These are phyloP conservation scores for Pseudozyma pruni DNA, from an alignment of 1,284 basidiomycete species.

Conservation along the genomic window DNA sequence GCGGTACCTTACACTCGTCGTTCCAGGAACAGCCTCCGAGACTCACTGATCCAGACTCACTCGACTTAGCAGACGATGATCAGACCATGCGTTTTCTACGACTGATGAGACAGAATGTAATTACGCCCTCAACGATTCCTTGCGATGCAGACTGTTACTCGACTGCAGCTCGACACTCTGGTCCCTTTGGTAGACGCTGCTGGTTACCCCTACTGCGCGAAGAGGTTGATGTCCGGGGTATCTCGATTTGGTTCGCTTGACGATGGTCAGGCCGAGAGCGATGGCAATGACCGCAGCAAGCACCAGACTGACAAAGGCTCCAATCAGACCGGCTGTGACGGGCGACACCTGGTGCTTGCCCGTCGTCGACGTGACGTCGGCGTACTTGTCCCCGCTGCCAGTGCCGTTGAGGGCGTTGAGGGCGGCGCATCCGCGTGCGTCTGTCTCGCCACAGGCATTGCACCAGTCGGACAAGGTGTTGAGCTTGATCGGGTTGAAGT, in stretches of 20 bases:
- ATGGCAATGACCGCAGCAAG: constrained; percentile 39
- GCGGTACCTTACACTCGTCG: too few relatives aligned
- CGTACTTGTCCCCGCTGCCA: constrained; percentile 48
- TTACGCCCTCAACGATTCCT: constrained; percentile 18
- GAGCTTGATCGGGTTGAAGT: constrained; percentile 72
- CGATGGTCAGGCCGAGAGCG: constrained; percentile 21
- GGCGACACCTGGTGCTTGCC: constrained; percentile 59
- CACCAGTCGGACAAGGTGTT: constrained; percentile 69
- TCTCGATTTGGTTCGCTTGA: constrained; percentile 21
- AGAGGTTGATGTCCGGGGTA: constrained; percentile 22
- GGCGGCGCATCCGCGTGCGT: constrained; percentile 50
- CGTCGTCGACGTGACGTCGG: constrained; percentile 47
- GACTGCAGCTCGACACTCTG: constrained; percentile 37
- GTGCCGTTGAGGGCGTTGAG: constrained; percentile 60
- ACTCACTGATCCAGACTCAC: too few relatives aligned
- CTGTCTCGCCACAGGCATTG: constrained; percentile 63
- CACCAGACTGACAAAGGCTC: constrained; percentile 55
- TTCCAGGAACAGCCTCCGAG: too few relatives aligned
- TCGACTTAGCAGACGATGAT: too few relatives aligned
- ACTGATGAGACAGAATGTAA: too few relatives aligned
- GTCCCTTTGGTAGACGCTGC: constrained; percentile 16
- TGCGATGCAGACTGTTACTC: constrained; percentile 11
- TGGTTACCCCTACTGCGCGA: constrained; percentile 16
- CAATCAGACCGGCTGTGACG: constrained; percentile 60
- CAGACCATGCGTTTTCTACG: too few relatives aligned